phyloP scores from a whole-genome alignment of 2,329 filamentous ascomycete genomes.

The Macrophomina phaseolina region DNA sequence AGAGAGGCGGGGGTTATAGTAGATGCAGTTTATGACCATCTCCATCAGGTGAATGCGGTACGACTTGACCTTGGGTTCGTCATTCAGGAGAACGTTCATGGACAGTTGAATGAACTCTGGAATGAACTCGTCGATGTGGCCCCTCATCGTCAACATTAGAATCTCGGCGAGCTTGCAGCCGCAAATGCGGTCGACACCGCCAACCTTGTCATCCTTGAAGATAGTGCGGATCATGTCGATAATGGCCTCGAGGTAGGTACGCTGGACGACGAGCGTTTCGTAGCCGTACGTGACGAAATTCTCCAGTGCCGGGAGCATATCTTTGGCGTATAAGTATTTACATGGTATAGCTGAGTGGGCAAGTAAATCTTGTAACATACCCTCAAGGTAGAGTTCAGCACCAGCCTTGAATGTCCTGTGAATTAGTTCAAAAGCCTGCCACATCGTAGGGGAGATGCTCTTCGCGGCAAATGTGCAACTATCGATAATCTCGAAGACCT shows the following conservation, averaged over 20 bases:
- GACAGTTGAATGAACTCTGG: conserved; percentile 87
- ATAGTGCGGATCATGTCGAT: conserved; percentile 95
- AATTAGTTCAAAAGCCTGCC: conserved; percentile 96
- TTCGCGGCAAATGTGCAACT: conserved; percentile 99
- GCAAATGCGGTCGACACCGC: conserved; percentile 92
- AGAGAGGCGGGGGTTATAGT: conserved; percentile 90
- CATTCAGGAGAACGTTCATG: conserved; percentile 78
- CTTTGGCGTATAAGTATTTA: conserved; percentile 45
- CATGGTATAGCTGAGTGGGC: not conserved
- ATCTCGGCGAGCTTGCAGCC: conserved; percentile 97
- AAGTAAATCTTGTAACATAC: conserved; percentile 34
- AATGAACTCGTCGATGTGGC: conserved; percentile 85
- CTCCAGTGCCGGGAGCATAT: conserved; percentile 97
- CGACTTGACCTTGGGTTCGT: conserved; percentile 86
- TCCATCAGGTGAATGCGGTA: conserved; percentile 98
- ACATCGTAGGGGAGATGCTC: conserved; percentile 94
- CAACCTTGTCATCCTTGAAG: conserved; percentile 90
- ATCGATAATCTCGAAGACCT: conserved; percentile 98
- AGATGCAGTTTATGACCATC: conserved; percentile 97
- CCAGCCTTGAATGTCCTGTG: conserved; percentile 97
- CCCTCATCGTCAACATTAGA: conserved; percentile 93
- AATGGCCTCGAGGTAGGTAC: conserved; percentile 83
- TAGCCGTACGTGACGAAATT: conserved; percentile 97
- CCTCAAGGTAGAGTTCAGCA: conserved; percentile 92
- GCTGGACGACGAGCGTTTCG: conserved; percentile 78